A percentile compares a stretch with the other conserved stretches of the same genome.
Conservation (phyloP, 2,329 filamentous ascomycete genomes). For the Aspergillus sp. region DNA sequence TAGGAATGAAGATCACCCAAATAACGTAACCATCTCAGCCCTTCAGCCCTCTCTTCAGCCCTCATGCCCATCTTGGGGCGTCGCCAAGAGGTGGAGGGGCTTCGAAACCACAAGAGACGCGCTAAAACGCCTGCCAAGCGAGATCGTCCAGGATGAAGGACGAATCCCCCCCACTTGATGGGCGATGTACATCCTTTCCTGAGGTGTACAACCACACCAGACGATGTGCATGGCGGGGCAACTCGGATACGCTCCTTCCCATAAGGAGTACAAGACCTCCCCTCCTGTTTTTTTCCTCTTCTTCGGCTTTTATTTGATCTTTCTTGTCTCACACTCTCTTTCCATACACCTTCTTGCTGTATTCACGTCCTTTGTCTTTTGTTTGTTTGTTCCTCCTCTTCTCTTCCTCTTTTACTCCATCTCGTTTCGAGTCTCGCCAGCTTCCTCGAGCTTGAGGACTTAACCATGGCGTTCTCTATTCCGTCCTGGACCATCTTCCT, state of each 20-base stretch:
- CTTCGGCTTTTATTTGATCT: background rate
- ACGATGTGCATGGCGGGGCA: background rate
- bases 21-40: too few relatives aligned
- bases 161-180: too few relatives aligned
- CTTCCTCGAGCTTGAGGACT: background rate
- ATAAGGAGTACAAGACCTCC: too few relatives aligned
- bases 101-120: too few relatives aligned
- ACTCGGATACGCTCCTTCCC: background rate
- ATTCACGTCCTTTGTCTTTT: background rate
- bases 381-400: background rate
- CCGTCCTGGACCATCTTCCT: slow-evolving; percentile 30
- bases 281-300: background rate
- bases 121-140: too few relatives aligned
- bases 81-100: too few relatives aligned
- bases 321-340: background rate
- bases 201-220: too few relatives aligned
- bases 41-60: too few relatives aligned
- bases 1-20: too few relatives aligned
- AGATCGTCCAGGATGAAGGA: too few relatives aligned
- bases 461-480: background rate
- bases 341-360: background rate
- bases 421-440: background rate
- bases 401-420: background rate
- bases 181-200: too few relatives aligned
- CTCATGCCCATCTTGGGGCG: too few relatives aligned